Base-by-base conservation (phyloP, 768 basidiomycete genomes). In the Kwoniella sp. region DNA sequence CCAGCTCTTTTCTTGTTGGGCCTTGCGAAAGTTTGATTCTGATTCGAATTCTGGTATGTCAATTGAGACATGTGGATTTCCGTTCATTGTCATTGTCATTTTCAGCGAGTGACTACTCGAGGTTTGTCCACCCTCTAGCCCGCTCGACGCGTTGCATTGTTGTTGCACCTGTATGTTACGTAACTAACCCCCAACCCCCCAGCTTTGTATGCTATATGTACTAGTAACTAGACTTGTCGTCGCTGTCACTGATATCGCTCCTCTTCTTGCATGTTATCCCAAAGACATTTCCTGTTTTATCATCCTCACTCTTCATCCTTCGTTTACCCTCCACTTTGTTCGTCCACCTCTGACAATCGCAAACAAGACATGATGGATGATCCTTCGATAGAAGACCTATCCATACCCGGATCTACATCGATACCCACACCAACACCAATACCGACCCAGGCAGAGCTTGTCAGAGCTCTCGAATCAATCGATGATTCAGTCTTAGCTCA, bases 391-490 rank as follows among this genome's bases (percentile, higher is more conserved):
- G 33, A 33, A n/a, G n/a, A n/a, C n/a, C n/a, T 33, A 6, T 33
- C 33, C 7, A 33, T 33, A 6, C 13, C 33, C 7, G 13, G 5
- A 6, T 13, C 33, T 5, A 33, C 13, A 6, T 13, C 33, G 33
- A 33, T 33, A 6, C 13, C 33, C 7, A 33, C 13, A 6, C 13
- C 49, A 10, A 46, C 24, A 21, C 9, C 2, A 15, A 15, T 7
- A 15, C 59, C 50, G 52, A 40, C 33, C 17, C 59, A 60, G 27
- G 62, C 47, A 1, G 62, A 64, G 15, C 27, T 64, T 15, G 62
- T 64, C 21, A 56, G 62, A 52, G 62, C 62, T 27, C 36, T 64
- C 19, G 55, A 64, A 30, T 57, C 55, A 8, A 64, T 64, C 29
- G 62, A 64, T 58, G 40, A 57, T 21, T n/a, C 47, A 1, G 54